These are phyloP conservation scores for Myxozyma lipomycoides DNA, from an alignment of 805 yeast species.

Conservation along the genomic window DNA sequence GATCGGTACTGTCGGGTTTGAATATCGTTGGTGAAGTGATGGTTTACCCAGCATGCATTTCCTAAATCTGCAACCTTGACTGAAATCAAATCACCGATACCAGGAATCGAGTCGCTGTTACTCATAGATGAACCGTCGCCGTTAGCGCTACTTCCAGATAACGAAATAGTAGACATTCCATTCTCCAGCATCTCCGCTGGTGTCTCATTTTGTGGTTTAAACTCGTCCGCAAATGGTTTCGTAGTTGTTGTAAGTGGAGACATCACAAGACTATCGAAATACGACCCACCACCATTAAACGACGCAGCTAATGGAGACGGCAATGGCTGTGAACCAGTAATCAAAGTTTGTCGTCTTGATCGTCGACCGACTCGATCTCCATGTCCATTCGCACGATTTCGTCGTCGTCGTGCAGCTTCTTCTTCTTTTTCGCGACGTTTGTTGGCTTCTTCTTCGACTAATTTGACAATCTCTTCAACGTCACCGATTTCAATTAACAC, in stretches of 20 bases:
- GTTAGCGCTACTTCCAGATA: constrained; percentile 4
- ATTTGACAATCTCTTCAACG: constrained; percentile 68
- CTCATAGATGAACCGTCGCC: constrained; percentile 2
- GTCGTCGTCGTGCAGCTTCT: constrained; percentile 30
- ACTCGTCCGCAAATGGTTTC: background rate
- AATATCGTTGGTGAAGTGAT: constrained; percentile 81
- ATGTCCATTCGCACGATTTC: constrained; percentile 14
- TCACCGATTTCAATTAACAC: constrained; percentile 78
- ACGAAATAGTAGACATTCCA: constrained; percentile 23
- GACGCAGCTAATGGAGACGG: constrained; percentile 77
- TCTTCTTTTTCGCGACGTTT: constrained; percentile 44
- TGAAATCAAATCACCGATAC: constrained; percentile 50
- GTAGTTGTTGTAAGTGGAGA: constrained; percentile 28
- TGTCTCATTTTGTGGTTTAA: no score
- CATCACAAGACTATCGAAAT: constrained; percentile 32
- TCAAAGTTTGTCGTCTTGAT: constrained; percentile 67
- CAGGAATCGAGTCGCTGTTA: constrained; percentile 3
- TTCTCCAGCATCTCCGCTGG: constrained; percentile 16
- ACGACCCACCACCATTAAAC: constrained; percentile 20
- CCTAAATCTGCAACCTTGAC: constrained; percentile 93
- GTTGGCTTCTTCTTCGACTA: constrained; percentile 60
- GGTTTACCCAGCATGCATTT: constrained; percentile 77
- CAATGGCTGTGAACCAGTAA: constrained; percentile 88
- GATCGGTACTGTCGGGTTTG: constrained; percentile 91
- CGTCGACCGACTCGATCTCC: constrained; percentile 40